Evolutionary conservation across 768 basidiomycete species (phyloP).

Genomic region (Auricularia cornea): DNA sequence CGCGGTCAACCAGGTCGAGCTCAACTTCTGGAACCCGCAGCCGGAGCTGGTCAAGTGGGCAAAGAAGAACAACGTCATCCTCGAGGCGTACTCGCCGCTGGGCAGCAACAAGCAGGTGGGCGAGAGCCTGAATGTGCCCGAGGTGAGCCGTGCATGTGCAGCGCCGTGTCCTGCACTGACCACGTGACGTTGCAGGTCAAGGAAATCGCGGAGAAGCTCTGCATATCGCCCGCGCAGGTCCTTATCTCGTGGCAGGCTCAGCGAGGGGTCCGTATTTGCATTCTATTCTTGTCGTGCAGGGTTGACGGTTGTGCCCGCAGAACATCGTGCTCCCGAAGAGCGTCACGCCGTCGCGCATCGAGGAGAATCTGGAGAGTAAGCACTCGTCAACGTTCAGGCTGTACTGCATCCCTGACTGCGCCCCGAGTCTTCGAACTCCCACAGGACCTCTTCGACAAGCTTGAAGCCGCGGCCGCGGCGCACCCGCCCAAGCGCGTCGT

Average conservation of each 20-base stretch:
- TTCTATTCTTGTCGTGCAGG: neutral
- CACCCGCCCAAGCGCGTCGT: constrained; percentile 48
- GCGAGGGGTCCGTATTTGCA: constrained; percentile 46
- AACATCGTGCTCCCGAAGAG: constrained; percentile 71
- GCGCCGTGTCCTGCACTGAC: neutral
- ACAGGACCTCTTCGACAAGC: constrained; percentile 30
- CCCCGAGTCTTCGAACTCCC: constrained; percentile 27
- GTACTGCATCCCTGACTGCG: neutral
- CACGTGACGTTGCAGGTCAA: neutral
- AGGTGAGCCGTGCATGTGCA: constrained; percentile 22
- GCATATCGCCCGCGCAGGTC: constrained; percentile 67
- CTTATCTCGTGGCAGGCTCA: constrained; percentile 72
- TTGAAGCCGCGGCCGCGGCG: constrained; percentile 44
- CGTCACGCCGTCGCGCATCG: constrained; percentile 57
- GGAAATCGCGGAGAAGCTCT: constrained; percentile 30
- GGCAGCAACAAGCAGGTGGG: constrained; percentile 54
- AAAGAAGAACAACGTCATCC: constrained; percentile 51
- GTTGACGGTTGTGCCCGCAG: constrained; percentile 22
- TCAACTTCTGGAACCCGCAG: constrained; percentile 72
- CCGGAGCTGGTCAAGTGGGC: constrained; percentile 72
- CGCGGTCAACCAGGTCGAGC: constrained; percentile 72
- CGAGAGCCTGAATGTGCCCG: constrained; percentile 49
- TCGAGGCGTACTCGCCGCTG: constrained; percentile 73
- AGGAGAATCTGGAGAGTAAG: constrained; percentile 60
- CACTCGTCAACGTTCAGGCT: neutral